Base-by-base conservation (phyloP, 176 grass and related monocot genomes). In the Musa schizocarpa region DNA sequence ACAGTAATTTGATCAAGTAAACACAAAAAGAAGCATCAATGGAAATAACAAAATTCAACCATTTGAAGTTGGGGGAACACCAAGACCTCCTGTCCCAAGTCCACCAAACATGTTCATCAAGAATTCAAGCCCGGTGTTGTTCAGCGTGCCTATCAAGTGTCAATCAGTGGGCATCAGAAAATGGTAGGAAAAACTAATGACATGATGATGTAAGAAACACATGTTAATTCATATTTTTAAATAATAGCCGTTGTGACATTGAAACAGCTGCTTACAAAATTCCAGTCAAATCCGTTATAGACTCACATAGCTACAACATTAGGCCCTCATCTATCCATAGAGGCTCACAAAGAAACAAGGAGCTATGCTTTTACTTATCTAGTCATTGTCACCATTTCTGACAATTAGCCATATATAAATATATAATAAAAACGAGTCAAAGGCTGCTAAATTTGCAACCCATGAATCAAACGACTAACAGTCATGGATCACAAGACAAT, bases 51-150 rank as follows among this genome's bases (percentile, higher is more conserved):
- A 58, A 80, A 55, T 81, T 77, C 70, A n/a, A 99, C 96, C 91
- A 84, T 83, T 99, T 66, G 96, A 86, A 52, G 65, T 55, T 85
- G 81, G 85, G 62, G 88, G 86, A 79, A 71, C 72, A 77, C 91
- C 79, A 64, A 92, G 62, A 72, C 90, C 88, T 72, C 91, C 90
- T 70, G 84, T 80, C 61, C 95, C 91, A 87, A 99, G 89, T 76
- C 91, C 96, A 11, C 91, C 86, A 73, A 99, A 89, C 86, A 99
- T 92, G 83, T 84, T 82, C 96, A 92, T 92, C 76, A 99, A 80
- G 75, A 84, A 80, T 65, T 99, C 96, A 58, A 99, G 68, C 17
- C 81, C 82, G 43, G 80, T 80, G 63, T 83, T 91, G 73, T 75
- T 84, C 13, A 9, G 74, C 1, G 26, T 79, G 63, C 88, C 96